Base-by-base conservation (phyloP, 495 filamentous ascomycete genomes). In the Amphirosellinia nigrospora region DNA sequence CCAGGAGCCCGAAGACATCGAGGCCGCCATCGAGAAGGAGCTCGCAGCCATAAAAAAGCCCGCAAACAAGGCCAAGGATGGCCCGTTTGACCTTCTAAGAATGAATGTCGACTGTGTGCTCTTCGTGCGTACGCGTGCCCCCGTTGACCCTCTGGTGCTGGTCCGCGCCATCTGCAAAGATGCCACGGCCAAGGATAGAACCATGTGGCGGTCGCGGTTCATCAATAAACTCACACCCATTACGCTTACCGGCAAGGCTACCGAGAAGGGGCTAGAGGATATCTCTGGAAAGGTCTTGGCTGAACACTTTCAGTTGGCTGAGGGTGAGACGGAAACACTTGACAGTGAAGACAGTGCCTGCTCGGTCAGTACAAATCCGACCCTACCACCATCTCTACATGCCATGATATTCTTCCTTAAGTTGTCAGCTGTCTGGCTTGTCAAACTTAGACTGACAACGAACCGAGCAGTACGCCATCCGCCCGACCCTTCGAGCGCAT, bases 171-270 rank as follows among this genome's bases (percentile, higher is more conserved):
- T 99, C 66, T 95, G 93, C 78, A 73, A 80, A 64, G 92, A 96
- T 63, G 87, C 82, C 60, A 76, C 73, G 30, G 77, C 83, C 39
- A 79, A 39, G 45, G 72, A 82, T 69, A 69, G 81, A 83, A 53
- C 80, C 77, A n/a, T 84, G 78, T 88, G 92, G 77, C 87, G 84
- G 69, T 88, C 86, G 70, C 89, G 93, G 65, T 97, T 88, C 75
- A 86, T 94, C 34, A 94, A 96, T 79, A 86, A 96, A 68, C 82
- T 99, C 73, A 96, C 93, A 21, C 96, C 96, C 2, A 86, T 97
- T 68, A 89, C 84, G 4, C 79, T 86, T 21, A 92, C 91, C 56
- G 91, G 87, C 2, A 97, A 93, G 79, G 94, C 94, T 21, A 91
- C 91, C 16, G 89, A 91, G 72, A 86, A 90, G 53, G 93, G 93